Conservation (phyloP, 176 grass and related monocot genomes). For the Oryza glaberrima region DNA sequence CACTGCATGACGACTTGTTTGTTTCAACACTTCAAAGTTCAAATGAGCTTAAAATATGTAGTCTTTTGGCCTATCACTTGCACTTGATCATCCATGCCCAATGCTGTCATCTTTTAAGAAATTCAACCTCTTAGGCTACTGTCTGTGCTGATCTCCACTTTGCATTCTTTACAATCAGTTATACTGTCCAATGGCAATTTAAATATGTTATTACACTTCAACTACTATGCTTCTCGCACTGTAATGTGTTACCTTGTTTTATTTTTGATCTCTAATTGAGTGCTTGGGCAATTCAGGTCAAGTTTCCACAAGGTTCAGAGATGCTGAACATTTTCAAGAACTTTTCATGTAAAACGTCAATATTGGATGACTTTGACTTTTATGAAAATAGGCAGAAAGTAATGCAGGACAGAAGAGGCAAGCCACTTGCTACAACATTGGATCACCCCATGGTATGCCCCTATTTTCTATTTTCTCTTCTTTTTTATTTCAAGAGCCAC, state of each 20-base stretch:
- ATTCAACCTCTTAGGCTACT: conserved; percentile 1
- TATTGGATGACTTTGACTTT: conserved; percentile 90
- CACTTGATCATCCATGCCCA: conserved; percentile 27
- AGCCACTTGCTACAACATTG: conserved; percentile 40
- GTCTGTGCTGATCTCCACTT: conserved; percentile 9
- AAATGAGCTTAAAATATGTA: not conserved
- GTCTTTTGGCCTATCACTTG: conserved; percentile 10
- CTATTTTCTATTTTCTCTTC: conserved; percentile 19
- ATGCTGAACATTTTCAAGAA: conserved; percentile 89
- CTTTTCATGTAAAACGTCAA: conserved; percentile 80
- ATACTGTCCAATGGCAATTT: conserved; percentile 6
- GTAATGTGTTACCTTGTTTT: conserved; percentile 11
- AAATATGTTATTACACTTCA: conserved; percentile 3
- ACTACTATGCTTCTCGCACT: conserved; percentile 12
- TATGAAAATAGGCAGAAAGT: conserved; percentile 88
- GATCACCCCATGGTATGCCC: conserved; percentile 49
- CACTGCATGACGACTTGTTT: conserved; percentile 2
- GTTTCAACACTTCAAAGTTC: conserved; percentile 27
- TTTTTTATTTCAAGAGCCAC: not conserved
- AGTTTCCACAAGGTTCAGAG: conserved; percentile 77
- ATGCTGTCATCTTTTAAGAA: not conserved
- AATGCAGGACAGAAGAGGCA: conserved; percentile 86
- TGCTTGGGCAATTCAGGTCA: conserved; percentile 52
- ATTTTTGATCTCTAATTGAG: conserved; percentile 30
- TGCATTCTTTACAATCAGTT: conserved; percentile 17